These are phyloP conservation scores for Albophoma yamanashiensis DNA, from an alignment of 2,329 filamentous ascomycete species.

Conservation along the genomic window DNA sequence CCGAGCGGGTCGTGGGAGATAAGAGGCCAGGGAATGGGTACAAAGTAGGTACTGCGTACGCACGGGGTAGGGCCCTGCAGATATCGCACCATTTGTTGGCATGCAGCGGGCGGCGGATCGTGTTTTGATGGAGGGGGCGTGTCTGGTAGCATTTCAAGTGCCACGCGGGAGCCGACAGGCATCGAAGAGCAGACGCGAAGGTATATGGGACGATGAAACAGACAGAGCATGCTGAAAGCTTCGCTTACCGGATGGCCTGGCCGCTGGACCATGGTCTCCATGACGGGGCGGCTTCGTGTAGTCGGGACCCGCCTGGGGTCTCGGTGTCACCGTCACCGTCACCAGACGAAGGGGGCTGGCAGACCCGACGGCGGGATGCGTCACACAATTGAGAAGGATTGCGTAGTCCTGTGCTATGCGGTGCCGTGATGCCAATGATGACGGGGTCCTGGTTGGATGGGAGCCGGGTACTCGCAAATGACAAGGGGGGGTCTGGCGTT, in stretches of 20 bases:
- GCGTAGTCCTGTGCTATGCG: background rate
- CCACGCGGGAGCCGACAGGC: background rate
- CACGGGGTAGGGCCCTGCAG: background rate
- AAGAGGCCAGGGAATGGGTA: background rate
- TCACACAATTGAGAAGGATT: background rate
- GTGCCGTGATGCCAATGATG: background rate
- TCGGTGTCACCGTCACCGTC: background rate
- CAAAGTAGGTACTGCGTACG: background rate
- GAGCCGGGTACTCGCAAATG: background rate
- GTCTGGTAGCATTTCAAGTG: background rate
- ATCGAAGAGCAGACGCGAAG: background rate
- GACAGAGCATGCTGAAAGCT: background rate
- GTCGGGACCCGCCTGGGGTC: background rate
- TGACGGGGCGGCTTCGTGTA: background rate
- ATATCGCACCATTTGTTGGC: background rate
- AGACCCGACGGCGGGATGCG: background rate
- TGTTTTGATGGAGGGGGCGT: background rate
- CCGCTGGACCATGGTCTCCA: background rate
- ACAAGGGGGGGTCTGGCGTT: background rate
- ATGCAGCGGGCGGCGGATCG: background rate
- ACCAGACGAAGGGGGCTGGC: background rate
- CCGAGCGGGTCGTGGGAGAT: background rate
- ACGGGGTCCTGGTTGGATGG: background rate
- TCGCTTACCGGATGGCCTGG: conserved; percentile 1
- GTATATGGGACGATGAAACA: background rate